A percentile compares a stretch with the other conserved stretches of the same genome.
Conservation (phyloP, 1,284 basidiomycete genomes). For the Trametes pubescens region DNA sequence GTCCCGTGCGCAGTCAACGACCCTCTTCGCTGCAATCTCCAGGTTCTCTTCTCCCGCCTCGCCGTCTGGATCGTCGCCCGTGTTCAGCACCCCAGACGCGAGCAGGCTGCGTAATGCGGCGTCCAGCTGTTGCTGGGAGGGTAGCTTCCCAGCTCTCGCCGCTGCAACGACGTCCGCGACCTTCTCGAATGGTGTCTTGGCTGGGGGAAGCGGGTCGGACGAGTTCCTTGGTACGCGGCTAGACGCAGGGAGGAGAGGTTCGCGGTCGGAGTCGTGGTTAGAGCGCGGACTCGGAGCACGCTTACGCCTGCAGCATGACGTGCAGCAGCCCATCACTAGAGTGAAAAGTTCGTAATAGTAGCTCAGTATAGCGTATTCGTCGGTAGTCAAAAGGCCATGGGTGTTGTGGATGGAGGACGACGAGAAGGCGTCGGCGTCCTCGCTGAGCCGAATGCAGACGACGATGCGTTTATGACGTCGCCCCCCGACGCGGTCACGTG, state of each 20-base stretch:
- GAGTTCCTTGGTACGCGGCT: not conserved
- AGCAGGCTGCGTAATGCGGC: constrained; percentile 44
- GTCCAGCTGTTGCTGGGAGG: constrained; percentile 55
- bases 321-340: constrained; percentile 23
- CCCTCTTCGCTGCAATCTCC: constrained; percentile 44
- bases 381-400: not conserved
- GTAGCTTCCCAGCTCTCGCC: constrained; percentile 55
- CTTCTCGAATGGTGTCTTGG: constrained; percentile 43
- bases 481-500: constrained; percentile 6
- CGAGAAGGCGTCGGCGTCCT: not conserved
- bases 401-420: not conserved
- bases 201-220: constrained; percentile 9
- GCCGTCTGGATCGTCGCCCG: constrained; percentile 3
- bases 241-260: constrained; percentile 11
- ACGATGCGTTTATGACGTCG: constrained; percentile 1
- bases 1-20: constrained; percentile 45
- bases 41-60: constrained; percentile 26
- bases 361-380: not conserved
- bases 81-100: constrained; percentile 46
- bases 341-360: not conserved
- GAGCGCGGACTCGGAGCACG: not conserved
- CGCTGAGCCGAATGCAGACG: not conserved
- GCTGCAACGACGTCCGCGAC: constrained; percentile 52
- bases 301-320: constrained; percentile 26
- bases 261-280: constrained; percentile 12